A percentile compares a stretch with the other conserved stretches of the same genome.
phyloP scores from a whole-genome alignment of 805 yeast genomes.

The Ogataea dorogensis region DNA sequence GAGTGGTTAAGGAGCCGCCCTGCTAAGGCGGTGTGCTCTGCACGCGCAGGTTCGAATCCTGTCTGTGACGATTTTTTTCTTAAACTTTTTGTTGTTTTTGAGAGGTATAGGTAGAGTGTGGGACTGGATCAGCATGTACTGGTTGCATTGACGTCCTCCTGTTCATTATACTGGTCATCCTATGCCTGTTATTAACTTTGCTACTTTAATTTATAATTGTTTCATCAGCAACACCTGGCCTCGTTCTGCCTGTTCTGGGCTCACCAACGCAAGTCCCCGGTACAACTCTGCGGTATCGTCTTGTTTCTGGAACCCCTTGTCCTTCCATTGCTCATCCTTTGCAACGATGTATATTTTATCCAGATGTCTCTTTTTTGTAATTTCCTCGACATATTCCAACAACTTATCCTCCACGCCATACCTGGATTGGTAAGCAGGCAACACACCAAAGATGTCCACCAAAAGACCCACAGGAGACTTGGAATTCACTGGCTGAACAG shows the following conservation, averaged over 20 bases:
- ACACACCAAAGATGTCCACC: conserved; percentile 39
- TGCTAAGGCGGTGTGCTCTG: conserved; percentile 86
- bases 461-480: conserved; percentile 32
- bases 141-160: too few species aligned
- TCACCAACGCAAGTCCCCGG: conserved; percentile 21
- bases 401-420: conserved; percentile 62
- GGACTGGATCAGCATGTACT: not conserved
- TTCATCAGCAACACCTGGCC: conserved; percentile 6
- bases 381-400: conserved; percentile 53
- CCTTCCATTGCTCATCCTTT: conserved; percentile 6
- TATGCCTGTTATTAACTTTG: too few species aligned
- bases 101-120: not conserved
- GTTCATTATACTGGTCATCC: too few species aligned
- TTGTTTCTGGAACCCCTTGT: conserved; percentile 23
- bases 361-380: conserved; percentile 51
- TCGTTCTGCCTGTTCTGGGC: too few species aligned
- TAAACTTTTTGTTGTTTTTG: not conserved
- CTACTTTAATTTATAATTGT: too few species aligned
- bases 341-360: conserved; percentile 41
- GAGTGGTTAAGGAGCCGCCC: conserved; percentile 78
- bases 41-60: conserved; percentile 99
- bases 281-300: conserved; percentile 21
- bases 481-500: conserved; percentile 43
- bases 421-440: conserved; percentile 54
- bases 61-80: conserved; percentile 88